These are phyloP conservation scores for Achaetomium macrosporum DNA, from an alignment of 2,329 filamentous ascomycete species.

Conservation along the genomic window DNA sequence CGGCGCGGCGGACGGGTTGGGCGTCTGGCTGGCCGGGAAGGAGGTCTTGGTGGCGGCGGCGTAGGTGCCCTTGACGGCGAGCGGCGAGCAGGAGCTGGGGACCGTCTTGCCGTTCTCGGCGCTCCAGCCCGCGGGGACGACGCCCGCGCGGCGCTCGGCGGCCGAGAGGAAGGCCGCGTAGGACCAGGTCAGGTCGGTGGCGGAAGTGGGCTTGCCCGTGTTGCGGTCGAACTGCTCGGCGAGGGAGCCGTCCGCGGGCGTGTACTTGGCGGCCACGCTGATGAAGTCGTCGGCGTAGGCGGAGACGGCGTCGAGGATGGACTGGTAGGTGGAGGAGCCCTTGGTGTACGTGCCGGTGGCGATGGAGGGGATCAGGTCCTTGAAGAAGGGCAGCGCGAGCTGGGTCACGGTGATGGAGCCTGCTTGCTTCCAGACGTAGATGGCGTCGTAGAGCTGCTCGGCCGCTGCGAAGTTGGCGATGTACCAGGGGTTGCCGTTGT, in stretches of 20 bases:
- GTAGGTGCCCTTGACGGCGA: constrained; percentile 47
- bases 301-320: constrained; percentile 52
- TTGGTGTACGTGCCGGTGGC: constrained; percentile 57
- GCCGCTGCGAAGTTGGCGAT: constrained; percentile 70
- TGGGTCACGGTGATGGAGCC: constrained; percentile 60
- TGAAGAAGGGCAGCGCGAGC: constrained; percentile 66
- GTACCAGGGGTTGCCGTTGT: constrained; percentile 77
- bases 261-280: constrained; percentile 57
- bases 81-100: constrained; percentile 43
- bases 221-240: constrained; percentile 60
- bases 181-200: constrained; percentile 65
- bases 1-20: constrained; percentile 30
- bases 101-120: constrained; percentile 40
- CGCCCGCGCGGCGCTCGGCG: constrained; percentile 48
- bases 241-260: constrained; percentile 55
- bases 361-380: constrained; percentile 53
- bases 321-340: constrained; percentile 41
- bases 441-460: constrained; percentile 71
- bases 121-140: constrained; percentile 54
- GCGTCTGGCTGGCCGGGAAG: constrained; percentile 47
- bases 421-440: constrained; percentile 62
- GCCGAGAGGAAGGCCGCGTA: constrained; percentile 65
- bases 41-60: constrained; percentile 40
- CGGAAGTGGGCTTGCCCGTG: constrained; percentile 52
- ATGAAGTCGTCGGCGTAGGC: constrained; percentile 58